Conservation (phyloP, 345 rosid species). For the Orychophragmus violaceus region DNA sequence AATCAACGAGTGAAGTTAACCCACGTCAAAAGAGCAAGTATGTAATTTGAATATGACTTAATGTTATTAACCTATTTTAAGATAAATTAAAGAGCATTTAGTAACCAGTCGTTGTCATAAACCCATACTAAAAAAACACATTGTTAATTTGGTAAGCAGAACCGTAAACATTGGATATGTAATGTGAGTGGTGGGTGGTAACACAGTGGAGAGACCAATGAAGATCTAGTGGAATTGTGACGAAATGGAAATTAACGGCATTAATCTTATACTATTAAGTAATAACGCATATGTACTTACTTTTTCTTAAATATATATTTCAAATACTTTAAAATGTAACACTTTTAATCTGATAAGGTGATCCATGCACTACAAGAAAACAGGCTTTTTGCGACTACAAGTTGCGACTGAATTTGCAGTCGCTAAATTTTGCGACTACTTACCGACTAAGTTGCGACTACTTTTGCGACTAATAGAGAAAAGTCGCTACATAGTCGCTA, state of each 20-base stretch:
- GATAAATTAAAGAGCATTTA: not conserved
- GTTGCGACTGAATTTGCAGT: too few relatives aligned
- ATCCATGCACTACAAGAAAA: too few relatives aligned
- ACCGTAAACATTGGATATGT: slow-evolving; percentile 23
- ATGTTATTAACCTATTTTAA: not conserved
- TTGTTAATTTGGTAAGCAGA: slow-evolving; percentile 19
- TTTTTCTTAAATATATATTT: not conserved
- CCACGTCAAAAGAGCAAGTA: slow-evolving; percentile 17
- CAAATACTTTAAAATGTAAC: not conserved
- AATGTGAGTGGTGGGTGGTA: slow-evolving; percentile 26
- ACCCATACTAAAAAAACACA: not conserved
- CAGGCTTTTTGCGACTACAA: too few relatives aligned
- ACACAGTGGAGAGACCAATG: slow-evolving; percentile 34
- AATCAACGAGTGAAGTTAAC: slow-evolving; percentile 26
- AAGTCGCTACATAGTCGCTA: too few relatives aligned
- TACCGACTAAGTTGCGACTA: too few relatives aligned
- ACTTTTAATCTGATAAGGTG: slow-evolving; percentile 1
- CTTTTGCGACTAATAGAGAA: too few relatives aligned
- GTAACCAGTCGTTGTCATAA: slow-evolving; percentile 23
- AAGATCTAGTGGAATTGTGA: slow-evolving; percentile 30
- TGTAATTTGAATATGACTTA: slow-evolving; percentile 9
- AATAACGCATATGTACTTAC: slow-evolving; percentile 3
- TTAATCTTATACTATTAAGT: not conserved
- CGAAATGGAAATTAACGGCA: slow-evolving; percentile 24
- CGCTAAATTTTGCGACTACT: too few relatives aligned